Evolutionary conservation across 768 basidiomycete species (phyloP), one percentile per base, ranked within the genome.

Genomic region (Termitomyces sp.): DNA sequence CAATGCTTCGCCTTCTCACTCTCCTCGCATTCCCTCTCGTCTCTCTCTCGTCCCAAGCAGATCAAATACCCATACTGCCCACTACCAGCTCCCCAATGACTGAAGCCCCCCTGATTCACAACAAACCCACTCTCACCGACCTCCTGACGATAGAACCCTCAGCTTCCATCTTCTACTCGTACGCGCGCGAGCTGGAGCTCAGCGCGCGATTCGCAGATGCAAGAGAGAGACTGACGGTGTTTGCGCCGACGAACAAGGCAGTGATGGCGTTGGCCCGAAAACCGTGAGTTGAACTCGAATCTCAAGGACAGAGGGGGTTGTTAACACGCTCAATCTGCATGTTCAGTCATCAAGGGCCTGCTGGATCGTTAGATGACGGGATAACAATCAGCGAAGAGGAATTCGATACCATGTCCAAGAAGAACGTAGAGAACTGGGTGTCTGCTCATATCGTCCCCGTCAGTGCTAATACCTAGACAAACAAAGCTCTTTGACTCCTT

Each of bases 211-310:
- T 93, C 51, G 66, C 69, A 18, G 72, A 77, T 35, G 55, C 66
- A 7, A 56, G 56, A n/a, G 56, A 65, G 2, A 75, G 70, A 7
- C 70, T 75, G 55, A 92, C 92, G 0, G 53, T 95, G 10, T 78
- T 96, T 44, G 92, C 87, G 5, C 93, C 93, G 0, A 90, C 88
- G 26, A 94, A 96, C 71, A 90, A 87, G 69, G 93, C 92, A 9
- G 84, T 94, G 16, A 91, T 93, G 83, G 85, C 86, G 4, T 73
- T 94, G 54, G 69, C 84, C 3, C 74, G 84, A 65, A 94, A 94
- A 72, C 93, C 93, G 90, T 94, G 72, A 73, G 89, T 77, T 32
- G 10, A 16, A 2, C 9, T 35, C 33, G n/a, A 38, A 18, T 18
- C 18, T 40, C 6, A 1, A 6, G 16, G 16, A 18, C 38, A n/a